Conservation (phyloP, 2,329 filamentous ascomycete genomes). For the Claviceps africana region DNA sequence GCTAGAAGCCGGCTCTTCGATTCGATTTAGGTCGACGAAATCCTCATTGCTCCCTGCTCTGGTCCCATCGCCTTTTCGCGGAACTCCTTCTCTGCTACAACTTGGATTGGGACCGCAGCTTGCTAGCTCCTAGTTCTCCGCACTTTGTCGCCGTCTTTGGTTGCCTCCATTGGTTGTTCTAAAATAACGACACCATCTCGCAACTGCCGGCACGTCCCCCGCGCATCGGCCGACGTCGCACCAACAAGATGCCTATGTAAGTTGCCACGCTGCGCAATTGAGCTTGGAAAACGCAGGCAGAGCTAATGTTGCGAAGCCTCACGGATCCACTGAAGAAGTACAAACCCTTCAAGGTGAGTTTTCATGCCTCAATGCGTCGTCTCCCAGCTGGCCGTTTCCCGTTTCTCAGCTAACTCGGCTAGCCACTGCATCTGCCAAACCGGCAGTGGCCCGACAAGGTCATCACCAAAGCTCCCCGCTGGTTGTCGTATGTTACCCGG, state of each 20-base stretch:
- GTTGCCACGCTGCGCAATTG: neutral
- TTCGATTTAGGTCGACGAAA: neutral
- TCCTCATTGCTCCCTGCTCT: neutral
- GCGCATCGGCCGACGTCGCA: neutral
- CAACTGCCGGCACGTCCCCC: neutral
- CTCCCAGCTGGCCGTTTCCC: neutral
- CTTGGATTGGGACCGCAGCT: neutral
- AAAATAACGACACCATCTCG: neutral
- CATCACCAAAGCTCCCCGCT: conserved; percentile 73
- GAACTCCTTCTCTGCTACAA: neutral
- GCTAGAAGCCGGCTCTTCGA: neutral
- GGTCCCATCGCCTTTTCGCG: neutral
- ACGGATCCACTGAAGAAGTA: neutral
- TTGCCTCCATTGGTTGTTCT: neutral
- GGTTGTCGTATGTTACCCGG: conserved; percentile 38
- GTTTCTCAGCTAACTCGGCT: neutral
- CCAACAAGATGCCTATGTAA: neutral
- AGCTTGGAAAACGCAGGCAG: neutral
- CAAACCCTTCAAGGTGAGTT: neutral
- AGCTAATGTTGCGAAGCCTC: neutral
- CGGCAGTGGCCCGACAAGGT: conserved; percentile 74
- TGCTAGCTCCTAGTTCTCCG: neutral
- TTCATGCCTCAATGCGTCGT: neutral
- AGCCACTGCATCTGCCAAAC: conserved; percentile 35
- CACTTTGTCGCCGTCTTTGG: neutral